A percentile compares a stretch with the other conserved stretches of the same genome.
Conservation (phyloP, 352 stramenopile genomes). For the Globisporangium camurandrum region DNA sequence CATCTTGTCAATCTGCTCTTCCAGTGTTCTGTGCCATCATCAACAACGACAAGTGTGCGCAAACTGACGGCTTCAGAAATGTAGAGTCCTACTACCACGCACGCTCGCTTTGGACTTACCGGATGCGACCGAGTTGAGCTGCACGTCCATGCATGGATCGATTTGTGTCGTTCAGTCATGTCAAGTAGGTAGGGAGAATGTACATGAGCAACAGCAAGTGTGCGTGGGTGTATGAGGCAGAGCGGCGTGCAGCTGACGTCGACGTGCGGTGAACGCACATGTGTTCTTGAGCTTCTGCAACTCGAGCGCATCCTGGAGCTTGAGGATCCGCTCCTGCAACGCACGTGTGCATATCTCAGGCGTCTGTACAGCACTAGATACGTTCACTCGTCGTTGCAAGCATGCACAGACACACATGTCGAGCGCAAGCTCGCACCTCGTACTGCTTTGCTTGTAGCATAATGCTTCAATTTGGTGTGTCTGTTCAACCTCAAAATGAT, state of each 20-base stretch:
- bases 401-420: neutral
- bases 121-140: slow-evolving; percentile 63
- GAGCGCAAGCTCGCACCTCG: slow-evolving; percentile 16
- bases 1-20: slow-evolving; percentile 59
- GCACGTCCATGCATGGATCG: neutral
- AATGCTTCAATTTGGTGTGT: too few relatives aligned
- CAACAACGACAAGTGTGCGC: neutral
- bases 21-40: slow-evolving; percentile 21
- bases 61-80: too few relatives aligned
- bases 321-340: slow-evolving; percentile 59
- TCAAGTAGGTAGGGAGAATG: too few relatives aligned
- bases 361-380: neutral
- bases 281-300: slow-evolving; percentile 80
- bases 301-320: slow-evolving; percentile 70
- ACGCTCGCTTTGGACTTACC: slow-evolving; percentile 11
- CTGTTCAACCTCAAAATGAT: too few relatives aligned
- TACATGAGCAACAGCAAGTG: too few relatives aligned
- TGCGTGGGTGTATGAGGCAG: neutral
- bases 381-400: neutral
- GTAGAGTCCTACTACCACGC: too few relatives aligned
- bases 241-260: neutral
- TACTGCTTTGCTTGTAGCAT: slow-evolving; percentile 74
- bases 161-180: neutral
- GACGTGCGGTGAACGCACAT: slow-evolving; percentile 24
- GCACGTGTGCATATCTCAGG: neutral